These are phyloP conservation scores for Penicillium lividum DNA, from an alignment of 495 filamentous ascomycete species.

Conservation along the genomic window DNA sequence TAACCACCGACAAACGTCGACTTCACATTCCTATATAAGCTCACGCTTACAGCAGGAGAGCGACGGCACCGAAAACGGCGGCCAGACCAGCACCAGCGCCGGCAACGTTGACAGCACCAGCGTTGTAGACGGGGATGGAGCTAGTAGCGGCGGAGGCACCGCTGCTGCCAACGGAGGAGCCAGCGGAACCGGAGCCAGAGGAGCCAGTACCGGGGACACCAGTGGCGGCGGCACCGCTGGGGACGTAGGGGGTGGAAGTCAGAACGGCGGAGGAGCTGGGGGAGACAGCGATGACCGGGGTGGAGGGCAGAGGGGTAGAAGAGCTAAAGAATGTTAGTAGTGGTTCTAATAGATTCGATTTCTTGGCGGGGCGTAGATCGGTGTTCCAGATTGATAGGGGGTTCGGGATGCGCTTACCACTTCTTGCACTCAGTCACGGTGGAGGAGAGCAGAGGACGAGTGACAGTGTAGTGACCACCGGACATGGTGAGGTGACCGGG, in stretches of 20 bases:
- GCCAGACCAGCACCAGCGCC: conserved; percentile 71
- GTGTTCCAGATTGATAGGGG: conserved; percentile 9
- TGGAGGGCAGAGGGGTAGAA: conserved; percentile 27
- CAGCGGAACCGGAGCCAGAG: conserved; percentile 33
- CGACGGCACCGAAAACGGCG: conserved; percentile 72
- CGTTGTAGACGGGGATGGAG: conserved; percentile 47
- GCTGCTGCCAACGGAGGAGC: conserved; percentile 20
- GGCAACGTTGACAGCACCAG: conserved; percentile 50
- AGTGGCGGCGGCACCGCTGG: conserved; percentile 22
- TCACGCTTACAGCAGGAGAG: conserved; percentile 66
- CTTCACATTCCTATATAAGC: conserved; percentile 3
- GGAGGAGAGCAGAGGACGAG: conserved; percentile 64
- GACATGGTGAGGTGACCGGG: conserved; percentile 79
- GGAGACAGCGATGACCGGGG: conserved; percentile 52
- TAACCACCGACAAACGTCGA: not conserved
- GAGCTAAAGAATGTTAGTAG: conserved; percentile 20
- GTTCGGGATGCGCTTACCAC: conserved; percentile 50
- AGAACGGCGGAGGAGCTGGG: conserved; percentile 35
- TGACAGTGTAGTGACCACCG: conserved; percentile 60
- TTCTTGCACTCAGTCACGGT: conserved; percentile 64
- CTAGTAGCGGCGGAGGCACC: conserved; percentile 48
- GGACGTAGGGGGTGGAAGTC: conserved; percentile 52
- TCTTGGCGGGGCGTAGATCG: not conserved
- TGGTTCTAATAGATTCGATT: not conserved
- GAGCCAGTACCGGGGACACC: conserved; percentile 14